Conservation (phyloP, 495 filamentous ascomycete genomes). For the Podospora conica region DNA sequence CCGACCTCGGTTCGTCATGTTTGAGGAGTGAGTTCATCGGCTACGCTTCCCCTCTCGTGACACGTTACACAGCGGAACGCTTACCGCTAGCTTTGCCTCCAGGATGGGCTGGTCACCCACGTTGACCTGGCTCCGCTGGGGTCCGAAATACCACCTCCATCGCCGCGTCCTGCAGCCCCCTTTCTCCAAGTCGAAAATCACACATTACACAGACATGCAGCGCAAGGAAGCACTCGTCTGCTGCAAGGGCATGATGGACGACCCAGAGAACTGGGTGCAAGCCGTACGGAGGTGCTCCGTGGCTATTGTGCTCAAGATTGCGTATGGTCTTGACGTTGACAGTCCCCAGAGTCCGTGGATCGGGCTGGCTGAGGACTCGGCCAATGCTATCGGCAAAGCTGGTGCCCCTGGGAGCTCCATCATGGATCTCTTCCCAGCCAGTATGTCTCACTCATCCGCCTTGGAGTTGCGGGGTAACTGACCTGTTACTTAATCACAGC, state of each 20-base stretch:
- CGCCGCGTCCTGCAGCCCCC: slow-evolving; percentile 38
- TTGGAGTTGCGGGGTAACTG: not conserved
- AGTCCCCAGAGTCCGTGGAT: slow-evolving; percentile 37
- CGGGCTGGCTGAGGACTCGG: slow-evolving; percentile 38
- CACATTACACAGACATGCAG: slow-evolving; percentile 28
- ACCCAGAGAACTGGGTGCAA: slow-evolving; percentile 21
- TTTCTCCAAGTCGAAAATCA: slow-evolving; percentile 33
- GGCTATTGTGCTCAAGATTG: slow-evolving; percentile 32
- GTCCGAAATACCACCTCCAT: slow-evolving; percentile 41
- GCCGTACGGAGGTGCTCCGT: slow-evolving; percentile 25
- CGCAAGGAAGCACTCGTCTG: slow-evolving; percentile 29
- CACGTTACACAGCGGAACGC: not conserved
- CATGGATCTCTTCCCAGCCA: slow-evolving; percentile 40
- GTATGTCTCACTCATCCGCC: slow-evolving; percentile 14
- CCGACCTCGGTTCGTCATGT: slow-evolving; percentile 43
- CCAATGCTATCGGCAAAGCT: slow-evolving; percentile 37
- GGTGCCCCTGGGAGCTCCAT: slow-evolving; percentile 41
- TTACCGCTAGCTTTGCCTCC: not conserved
- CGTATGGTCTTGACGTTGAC: slow-evolving; percentile 41
- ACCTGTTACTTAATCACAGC: slow-evolving; percentile 11
- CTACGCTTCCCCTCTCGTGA: not conserved
- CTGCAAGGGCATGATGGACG: slow-evolving; percentile 23
- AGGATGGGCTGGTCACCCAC: slow-evolving; percentile 44
- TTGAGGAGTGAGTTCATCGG: slow-evolving; percentile 33
- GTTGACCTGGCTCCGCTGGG: slow-evolving; percentile 45